phyloP scores from a whole-genome alignment of 177 flowering plant species.

The Telopea speciosissima region DNA sequence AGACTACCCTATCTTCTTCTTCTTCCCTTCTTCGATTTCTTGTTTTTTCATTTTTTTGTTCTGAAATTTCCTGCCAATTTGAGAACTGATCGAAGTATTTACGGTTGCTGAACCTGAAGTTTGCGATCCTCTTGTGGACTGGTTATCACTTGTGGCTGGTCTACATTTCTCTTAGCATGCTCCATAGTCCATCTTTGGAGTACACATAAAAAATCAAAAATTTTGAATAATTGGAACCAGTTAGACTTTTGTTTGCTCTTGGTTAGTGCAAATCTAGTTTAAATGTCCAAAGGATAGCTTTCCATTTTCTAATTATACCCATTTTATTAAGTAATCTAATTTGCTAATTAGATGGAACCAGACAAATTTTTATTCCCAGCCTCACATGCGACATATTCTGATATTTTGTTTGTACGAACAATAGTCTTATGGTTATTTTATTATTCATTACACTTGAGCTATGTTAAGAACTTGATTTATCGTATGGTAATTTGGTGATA shows the following conservation, averaged over 20 bases:
- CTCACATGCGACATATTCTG: background rate
- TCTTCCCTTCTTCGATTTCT: too few relatives aligned
- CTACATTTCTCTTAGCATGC: too few relatives aligned
- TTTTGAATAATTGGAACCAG: background rate
- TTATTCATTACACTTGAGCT: background rate
- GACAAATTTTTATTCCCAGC: background rate
- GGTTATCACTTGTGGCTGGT: too few relatives aligned
- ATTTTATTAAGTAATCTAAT: too few relatives aligned
- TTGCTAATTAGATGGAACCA: background rate
- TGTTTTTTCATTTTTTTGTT: too few relatives aligned
- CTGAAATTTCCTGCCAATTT: too few relatives aligned
- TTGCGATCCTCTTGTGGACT: too few relatives aligned
- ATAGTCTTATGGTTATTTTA: background rate
- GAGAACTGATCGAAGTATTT: too few relatives aligned
- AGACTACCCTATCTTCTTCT: too few relatives aligned
- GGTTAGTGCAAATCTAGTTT: background rate
- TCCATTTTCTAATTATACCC: too few relatives aligned
- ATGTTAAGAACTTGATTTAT: background rate
- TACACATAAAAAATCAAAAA: background rate
- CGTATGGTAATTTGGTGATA: background rate
- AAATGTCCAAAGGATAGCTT: background rate
- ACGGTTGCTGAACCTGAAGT: too few relatives aligned
- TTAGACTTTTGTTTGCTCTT: background rate
- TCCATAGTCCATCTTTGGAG: background rate
- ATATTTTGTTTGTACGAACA: background rate